A percentile compares a stretch with the other conserved stretches of the same genome.
These are phyloP conservation scores for Exsudoporus frostii DNA, from an alignment of 768 basidiomycete species.

Conservation along the genomic window DNA sequence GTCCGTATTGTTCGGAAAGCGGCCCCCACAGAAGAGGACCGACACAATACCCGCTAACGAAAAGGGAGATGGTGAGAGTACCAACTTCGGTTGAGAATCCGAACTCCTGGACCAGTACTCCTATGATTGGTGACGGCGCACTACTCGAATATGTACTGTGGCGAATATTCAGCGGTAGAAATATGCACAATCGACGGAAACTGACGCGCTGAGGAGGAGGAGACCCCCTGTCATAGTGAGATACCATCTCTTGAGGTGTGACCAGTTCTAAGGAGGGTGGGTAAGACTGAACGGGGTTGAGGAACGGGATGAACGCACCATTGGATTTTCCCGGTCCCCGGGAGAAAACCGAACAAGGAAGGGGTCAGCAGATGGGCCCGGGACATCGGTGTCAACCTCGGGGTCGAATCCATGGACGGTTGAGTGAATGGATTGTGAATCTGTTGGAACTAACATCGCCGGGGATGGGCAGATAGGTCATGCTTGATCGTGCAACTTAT, in stretches of 20 bases:
- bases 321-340: constrained; percentile 45
- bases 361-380: constrained; percentile 19
- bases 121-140: constrained; percentile 50
- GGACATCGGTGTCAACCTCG: constrained; percentile 4
- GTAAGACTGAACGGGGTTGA: background rate
- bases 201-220: constrained; percentile 55
- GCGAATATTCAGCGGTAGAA: background rate
- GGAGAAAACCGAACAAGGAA: constrained; percentile 31
- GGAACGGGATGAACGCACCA: constrained; percentile 30
- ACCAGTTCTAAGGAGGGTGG: constrained; percentile 45
- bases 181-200: background rate
- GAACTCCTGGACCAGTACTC: constrained; percentile 44
- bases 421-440: constrained; percentile 16
- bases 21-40: constrained; percentile 63
- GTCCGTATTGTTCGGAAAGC: constrained; percentile 52
- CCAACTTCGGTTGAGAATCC: constrained; percentile 49
- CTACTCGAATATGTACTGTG: constrained; percentile 62
- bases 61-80: constrained; percentile 56
- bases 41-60: constrained; percentile 66
- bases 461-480: background rate
- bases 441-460: constrained; percentile 12
- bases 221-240: constrained; percentile 47
- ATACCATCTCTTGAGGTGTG: constrained; percentile 44
- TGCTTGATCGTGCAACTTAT: constrained; percentile 9
- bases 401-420: constrained; percentile 12